Evolutionary conservation across 2,329 filamentous ascomycete genomes (phyloP), one percentile per base, ranked within the genome.

Genomic region (Exophiala aquamarina): DNA sequence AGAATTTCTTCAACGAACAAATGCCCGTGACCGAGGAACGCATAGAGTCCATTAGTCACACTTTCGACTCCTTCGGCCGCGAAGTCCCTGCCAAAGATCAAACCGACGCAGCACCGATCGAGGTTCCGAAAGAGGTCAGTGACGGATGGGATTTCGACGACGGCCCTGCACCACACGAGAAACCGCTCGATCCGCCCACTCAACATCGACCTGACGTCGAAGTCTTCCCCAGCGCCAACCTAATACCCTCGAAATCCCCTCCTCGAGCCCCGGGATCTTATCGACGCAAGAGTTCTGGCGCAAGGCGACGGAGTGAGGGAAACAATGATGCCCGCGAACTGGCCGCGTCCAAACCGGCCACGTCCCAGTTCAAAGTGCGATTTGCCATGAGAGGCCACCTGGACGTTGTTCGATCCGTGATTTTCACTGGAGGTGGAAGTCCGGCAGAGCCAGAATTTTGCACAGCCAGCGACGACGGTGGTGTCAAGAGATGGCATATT

Each of bases 121-220:
- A 52, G n/a, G 59, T 59, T 26, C 17, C 34, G 3, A 61, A 28
- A 36, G 61, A 66, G 6, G 70, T 75, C 3, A 83, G 87, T 49
- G 91, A 95, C 61, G 88, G 81, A 7, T 98, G 93, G 93, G 91
- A 94, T 61, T 98, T 98, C 58, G 89, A 92, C 44, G 90, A 96
- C 49, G 77, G 82, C 7, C 73, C 77, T n/a, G 60, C 71, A 42
- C 70, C 79, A 0, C 70, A 78, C 36, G 66, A 66, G 39, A 55
- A 61, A 1, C 53, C 67, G 63, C 19, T 62, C 56, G 76, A 77
- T 44, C 65, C 75, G 9, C 23, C 74, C 61, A 56, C 84, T 66
- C 69, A 83, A 9, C 72, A 79, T 51, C 70, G 91, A 52, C 90
- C 89, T 1, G 92, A 96, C 62, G 93, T 85, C 0, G 92, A 96